Evolutionary conservation across 495 filamentous ascomycete species (phyloP), one percentile per base, ranked within the genome.

Genomic region (Penicillium silybi): DNA sequence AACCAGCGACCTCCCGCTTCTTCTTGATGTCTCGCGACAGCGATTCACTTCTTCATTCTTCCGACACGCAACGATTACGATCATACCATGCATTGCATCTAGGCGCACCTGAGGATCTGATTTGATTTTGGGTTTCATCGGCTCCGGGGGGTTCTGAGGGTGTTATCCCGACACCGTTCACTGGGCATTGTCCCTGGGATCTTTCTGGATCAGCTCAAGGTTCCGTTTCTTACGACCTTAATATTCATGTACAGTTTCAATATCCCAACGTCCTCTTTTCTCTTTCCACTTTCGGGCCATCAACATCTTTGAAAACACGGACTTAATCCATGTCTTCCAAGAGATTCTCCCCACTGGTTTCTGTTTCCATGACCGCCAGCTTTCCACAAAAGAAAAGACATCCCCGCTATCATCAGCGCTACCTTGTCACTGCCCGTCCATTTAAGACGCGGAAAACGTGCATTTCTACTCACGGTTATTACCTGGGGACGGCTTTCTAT

Each of bases 71-170:
- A 68, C 65, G 58, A 72, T 73, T 60, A 75, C 53, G 72, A 75
- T 63, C 61, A 64, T 69, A 75, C 62, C 61, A 64, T 69, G 71
- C 71, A 74, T 74, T 73, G 71, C 71, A 74, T 74, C 52, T 66
- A 51, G 71, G 71, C 71, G 71, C 68, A 70, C 53, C 54, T 64
- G 53, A 60, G 66, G 61, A 62, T 62, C 62, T 59, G 53, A 23
- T 58, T 64, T 61, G 54, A 59, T 54, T 63, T 51, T 54, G 58
- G 37, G 45, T 57, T 41, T 52, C 53, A 57, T 50, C 44, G 56
- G 45, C 34, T 63, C 48, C 37, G 16, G 37, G 29, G 46, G 50
- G 44, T 42, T 53, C 26, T 29, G 38, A 32, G 45, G 53, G 44
- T 55, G 48, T 63, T 50, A 29, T 46, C 41, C 42, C 26, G 43